These are phyloP conservation scores for Nematodospora anomalae DNA, from an alignment of 1,139 yeast species.

Conservation along the genomic window DNA sequence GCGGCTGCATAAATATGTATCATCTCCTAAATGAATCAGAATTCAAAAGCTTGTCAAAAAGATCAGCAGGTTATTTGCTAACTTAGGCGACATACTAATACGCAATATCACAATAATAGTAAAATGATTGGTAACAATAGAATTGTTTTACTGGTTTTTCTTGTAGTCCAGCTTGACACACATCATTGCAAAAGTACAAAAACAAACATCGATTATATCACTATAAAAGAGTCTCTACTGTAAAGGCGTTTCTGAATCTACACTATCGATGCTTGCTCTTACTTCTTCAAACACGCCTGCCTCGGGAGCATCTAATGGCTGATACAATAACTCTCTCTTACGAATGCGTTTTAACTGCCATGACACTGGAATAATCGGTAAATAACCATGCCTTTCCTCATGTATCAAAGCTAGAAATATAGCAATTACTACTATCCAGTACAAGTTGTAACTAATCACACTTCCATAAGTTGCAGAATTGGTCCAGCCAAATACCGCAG, in stretches of 20 bases:
- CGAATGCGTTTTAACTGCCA: slow-evolving; percentile 55
- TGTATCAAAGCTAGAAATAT: slow-evolving; percentile 27
- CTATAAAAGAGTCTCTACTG: slow-evolving; percentile 1
- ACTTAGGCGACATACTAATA: no score
- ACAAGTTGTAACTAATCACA: slow-evolving; percentile 36
- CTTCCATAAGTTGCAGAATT: slow-evolving; percentile 51
- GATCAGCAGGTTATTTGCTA: no score
- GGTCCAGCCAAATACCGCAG: slow-evolving; percentile 51
- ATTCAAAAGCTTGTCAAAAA: no score
- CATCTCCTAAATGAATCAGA: no score
- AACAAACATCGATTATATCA: no score
- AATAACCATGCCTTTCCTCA: slow-evolving; percentile 34
- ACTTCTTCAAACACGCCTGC: slow-evolving; percentile 6
- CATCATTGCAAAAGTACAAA: no score
- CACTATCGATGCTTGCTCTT: slow-evolving; percentile 28
- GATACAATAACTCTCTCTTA: slow-evolving; percentile 34
- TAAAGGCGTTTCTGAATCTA: slow-evolving; percentile 30
- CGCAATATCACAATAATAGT: no score
- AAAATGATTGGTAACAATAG: no score
- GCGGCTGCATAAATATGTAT: no score
- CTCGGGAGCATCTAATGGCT: slow-evolving; percentile 14
- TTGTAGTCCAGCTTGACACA: no score
- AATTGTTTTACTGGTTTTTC: no score
- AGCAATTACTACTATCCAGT: slow-evolving; percentile 35
- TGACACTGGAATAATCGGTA: slow-evolving; percentile 48